Percentiles rank a stretch among this genome's conserved stretches.
phyloP scores from a whole-genome alignment of 164 flowering plant genomes.

The Warburgia ugandensis region DNA sequence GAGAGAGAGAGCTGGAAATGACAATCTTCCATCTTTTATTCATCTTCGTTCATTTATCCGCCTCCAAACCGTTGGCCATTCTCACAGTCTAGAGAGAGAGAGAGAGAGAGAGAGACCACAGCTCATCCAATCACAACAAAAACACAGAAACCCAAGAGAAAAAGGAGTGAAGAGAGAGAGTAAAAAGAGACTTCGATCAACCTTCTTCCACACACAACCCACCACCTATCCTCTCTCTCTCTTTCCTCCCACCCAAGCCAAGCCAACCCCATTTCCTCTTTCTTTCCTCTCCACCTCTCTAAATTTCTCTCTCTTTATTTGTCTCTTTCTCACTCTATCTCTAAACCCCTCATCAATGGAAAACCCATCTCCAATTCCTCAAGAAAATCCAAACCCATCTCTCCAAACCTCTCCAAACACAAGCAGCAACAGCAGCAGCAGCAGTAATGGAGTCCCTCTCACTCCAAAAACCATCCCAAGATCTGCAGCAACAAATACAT shows the following conservation, averaged over 20 bases:
- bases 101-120: constrained; percentile 5
- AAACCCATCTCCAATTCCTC: constrained; percentile 27
- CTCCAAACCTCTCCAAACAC: constrained; percentile 20
- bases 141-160: no score
- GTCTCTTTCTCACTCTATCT: no score
- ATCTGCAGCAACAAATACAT: constrained; percentile 40
- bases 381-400: constrained; percentile 44
- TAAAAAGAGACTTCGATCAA: constrained; percentile 15
- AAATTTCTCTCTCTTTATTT: background rate
- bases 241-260: constrained; percentile 8
- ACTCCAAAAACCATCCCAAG: constrained; percentile 51
- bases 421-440: constrained; percentile 17
- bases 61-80: constrained; percentile 4
- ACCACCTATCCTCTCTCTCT: constrained; percentile 14
- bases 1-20: background rate
- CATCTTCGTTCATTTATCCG: no score
- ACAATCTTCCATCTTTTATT: background rate
- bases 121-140: no score
- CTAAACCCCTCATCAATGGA: no score
- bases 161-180: no score
- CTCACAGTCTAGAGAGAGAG: constrained; percentile 6
- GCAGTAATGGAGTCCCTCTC: constrained; percentile 26
- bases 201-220: constrained; percentile 41
- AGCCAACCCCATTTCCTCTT: constrained; percentile 4
- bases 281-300: constrained; percentile 5